phyloP scores from a whole-genome alignment of 2,329 filamentous ascomycete genomes.

The Cadophora sp. region DNA sequence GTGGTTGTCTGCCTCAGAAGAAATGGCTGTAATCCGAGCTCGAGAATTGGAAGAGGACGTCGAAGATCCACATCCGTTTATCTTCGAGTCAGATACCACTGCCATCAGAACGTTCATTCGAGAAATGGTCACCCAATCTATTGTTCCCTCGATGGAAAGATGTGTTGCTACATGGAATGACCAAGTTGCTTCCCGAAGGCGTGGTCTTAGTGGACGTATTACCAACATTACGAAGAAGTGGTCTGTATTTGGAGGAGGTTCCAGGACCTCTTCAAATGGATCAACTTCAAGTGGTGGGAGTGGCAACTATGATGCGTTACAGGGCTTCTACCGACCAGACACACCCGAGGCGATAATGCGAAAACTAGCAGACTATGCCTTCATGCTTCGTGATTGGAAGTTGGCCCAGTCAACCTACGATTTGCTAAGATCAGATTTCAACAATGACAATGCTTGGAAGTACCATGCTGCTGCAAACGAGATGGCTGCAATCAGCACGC shows the following conservation, averaged over 20 bases:
- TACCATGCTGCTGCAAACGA: conserved; percentile 94
- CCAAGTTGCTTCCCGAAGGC: conserved; percentile 87
- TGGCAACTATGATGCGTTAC: conserved; percentile 78
- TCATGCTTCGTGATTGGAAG: conserved; percentile 97
- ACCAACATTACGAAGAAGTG: conserved; percentile 93
- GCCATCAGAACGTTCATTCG: conserved; percentile 89
- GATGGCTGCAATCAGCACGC: conserved; percentile 86
- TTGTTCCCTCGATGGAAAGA: conserved; percentile 96
- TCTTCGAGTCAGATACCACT: conserved; percentile 91
- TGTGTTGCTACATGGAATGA: conserved; percentile 94
- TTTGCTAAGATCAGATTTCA: conserved; percentile 85
- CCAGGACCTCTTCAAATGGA: conserved; percentile 37
- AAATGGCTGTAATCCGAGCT: conserved; percentile 74
- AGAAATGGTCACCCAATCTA: conserved; percentile 93
- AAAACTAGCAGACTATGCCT: conserved; percentile 91
- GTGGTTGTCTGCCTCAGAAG: conserved; percentile 89
- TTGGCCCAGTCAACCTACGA: conserved; percentile 92
- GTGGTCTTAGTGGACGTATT: conserved; percentile 90
- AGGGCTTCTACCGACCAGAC: conserved; percentile 85
- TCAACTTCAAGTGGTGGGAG: conserved; percentile 54
- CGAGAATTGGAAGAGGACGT: conserved; percentile 74
- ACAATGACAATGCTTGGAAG: conserved; percentile 95
- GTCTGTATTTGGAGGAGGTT: conserved; percentile 75
- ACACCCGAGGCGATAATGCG: conserved; percentile 89
- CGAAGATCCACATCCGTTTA: conserved; percentile 75